Evolutionary conservation across 129 eudicot species (phyloP), one percentile per base, ranked within the genome.

Genomic region (Rutidosis leptorrhynchoides): DNA sequence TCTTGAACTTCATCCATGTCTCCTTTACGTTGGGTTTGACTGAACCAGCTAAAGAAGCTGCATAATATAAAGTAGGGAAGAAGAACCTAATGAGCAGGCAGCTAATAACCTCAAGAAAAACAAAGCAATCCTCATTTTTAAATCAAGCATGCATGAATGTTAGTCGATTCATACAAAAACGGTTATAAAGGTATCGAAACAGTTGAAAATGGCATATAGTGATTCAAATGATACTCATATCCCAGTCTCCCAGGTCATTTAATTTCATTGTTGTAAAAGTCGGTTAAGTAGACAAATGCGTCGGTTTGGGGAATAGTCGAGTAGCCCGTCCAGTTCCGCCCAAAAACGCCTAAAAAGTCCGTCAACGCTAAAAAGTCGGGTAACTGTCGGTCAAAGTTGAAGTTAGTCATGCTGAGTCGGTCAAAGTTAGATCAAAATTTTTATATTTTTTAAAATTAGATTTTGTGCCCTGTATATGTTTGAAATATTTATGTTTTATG

Each of bases 1-100:
- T 92, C 95, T 2, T 78, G 78, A 62, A 84, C 22, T 25, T 80
- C 96, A 42, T 69, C 83, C 30, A 73, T 8, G 42, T 78, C 91
- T 37, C 81, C 96, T 74, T 79, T 82, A 45, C 46, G 68, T 19
- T 84, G 82, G 43, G 82, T 58, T 54, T 81, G 92, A 77, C 74
- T 84, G 67, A 93, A 93, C 98, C 98, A 88, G 67, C 76, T 80
- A 76, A 93, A 88, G 85, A 88, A 93, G 73, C 98, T 93, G 92
- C 80, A 85, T 45, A 5, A 22, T 23, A 48, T 17, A 70, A 43
- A 62, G 32, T 32, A 8, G 15, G 10, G 7, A n/a, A n/a, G 15
- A 54, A 14, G 27, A 21, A 26, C 49, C 5, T 35, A 35, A 9
- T 6, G 33, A 32, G 25, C 25, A n/a, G n/a, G n/a, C n/a, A 4